phyloP scores from a whole-genome alignment of 148 eudicot species.

The Mesembryanthemum crystallinum region DNA sequence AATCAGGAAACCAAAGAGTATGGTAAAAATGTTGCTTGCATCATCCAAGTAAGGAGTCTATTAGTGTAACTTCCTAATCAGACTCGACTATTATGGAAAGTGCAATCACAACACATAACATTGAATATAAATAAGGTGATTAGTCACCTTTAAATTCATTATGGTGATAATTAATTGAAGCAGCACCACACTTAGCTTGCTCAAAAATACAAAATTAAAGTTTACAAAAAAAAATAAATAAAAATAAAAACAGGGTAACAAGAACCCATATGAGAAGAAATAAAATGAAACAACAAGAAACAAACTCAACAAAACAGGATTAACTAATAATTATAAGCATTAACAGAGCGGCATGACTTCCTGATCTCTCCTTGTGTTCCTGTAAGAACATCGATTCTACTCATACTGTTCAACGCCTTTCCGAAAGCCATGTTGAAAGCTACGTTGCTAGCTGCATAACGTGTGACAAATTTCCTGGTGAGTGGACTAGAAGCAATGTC shows the following conservation, averaged over 20 bases:
- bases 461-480: constrained; percentile 26
- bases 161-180: too few species aligned
- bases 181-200: too few species aligned
- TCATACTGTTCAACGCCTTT: neutral
- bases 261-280: neutral
- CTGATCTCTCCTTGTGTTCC: constrained; percentile 39
- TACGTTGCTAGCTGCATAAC: neutral
- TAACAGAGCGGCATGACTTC: constrained; percentile 31
- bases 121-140: too few species aligned
- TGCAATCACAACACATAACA: too few species aligned
- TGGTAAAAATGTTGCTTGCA: too few species aligned
- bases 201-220: too few species aligned
- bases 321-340: neutral
- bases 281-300: neutral
- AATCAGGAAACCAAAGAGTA: too few species aligned
- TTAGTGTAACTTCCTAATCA: too few species aligned
- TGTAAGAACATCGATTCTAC: constrained; percentile 19
- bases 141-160: too few species aligned
- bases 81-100: too few species aligned
- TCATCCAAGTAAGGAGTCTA: too few species aligned
- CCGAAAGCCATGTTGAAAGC: constrained; percentile 1
- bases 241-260: neutral
- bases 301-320: neutral
- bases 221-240: neutral
- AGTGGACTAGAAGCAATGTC: constrained; percentile 34